These are phyloP conservation scores for Suillus occidentalis DNA, from an alignment of 768 basidiomycete genomes.

Conservation along the genomic window DNA sequence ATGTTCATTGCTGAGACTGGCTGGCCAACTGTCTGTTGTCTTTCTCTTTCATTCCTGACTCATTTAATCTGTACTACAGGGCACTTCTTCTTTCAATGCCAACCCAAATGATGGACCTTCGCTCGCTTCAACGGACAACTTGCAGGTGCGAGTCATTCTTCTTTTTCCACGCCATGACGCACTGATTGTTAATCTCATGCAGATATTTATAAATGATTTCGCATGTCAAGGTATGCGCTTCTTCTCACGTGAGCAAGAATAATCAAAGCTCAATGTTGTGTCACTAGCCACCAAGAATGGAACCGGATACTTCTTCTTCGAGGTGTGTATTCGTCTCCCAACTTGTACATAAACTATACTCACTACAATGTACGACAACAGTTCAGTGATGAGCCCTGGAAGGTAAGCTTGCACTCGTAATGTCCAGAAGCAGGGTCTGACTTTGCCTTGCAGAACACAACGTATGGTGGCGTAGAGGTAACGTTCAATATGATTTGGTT, in stretches of 20 bases:
- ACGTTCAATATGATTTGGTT: constrained; percentile 13
- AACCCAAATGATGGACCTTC: constrained; percentile 70
- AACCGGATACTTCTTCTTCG: constrained; percentile 88
- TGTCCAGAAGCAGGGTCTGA: constrained; percentile 6
- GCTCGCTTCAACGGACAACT: constrained; percentile 54
- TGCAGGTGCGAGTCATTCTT: constrained; percentile 44
- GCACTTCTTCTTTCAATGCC: constrained; percentile 53
- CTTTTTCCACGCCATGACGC: not conserved
- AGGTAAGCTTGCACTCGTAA: constrained; percentile 41
- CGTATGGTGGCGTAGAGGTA: constrained; percentile 81
- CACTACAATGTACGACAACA: constrained; percentile 24
- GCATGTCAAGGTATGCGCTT: constrained; percentile 53
- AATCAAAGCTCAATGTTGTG: constrained; percentile 7
- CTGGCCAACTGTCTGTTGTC: constrained; percentile 65
- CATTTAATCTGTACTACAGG: constrained; percentile 32
- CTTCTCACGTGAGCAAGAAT: constrained; percentile 6
- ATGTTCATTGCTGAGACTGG: constrained; percentile 97
- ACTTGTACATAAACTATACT: not conserved
- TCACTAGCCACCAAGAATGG: constrained; percentile 71
- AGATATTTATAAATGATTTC: constrained; percentile 84
- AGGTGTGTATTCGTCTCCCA: constrained; percentile 38
- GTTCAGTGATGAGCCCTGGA: constrained; percentile 82
- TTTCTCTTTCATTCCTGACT: not conserved
- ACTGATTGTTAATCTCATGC: constrained; percentile 12
- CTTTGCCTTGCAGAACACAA: constrained; percentile 39